Percentiles rank a stretch among this genome's conserved stretches.
These are phyloP conservation scores for Kwoniella sp. DNA, from an alignment of 768 basidiomycete genomes.

Conservation along the genomic window DNA sequence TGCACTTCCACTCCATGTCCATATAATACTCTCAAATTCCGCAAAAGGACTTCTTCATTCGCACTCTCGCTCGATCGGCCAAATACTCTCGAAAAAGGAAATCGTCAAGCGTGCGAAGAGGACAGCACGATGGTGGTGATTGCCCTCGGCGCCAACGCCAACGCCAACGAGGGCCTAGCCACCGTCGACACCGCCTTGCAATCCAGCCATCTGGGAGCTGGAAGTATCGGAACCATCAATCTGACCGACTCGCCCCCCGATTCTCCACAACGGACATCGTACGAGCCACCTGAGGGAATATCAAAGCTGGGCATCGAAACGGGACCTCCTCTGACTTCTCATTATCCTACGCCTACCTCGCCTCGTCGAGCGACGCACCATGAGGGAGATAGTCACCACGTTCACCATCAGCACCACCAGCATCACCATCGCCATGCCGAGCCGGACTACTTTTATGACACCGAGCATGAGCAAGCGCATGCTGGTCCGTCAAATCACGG, in stretches of 20 bases:
- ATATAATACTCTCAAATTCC: not conserved
- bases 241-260: constrained; percentile 11
- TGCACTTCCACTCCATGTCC: not conserved
- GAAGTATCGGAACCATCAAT: constrained; percentile 1
- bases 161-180: constrained; percentile 11
- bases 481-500: constrained; percentile 20
- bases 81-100: not conserved
- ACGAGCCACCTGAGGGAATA: not conserved
- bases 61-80: not conserved
- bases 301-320: constrained; percentile 6
- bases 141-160: constrained; percentile 10
- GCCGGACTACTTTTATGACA: not conserved
- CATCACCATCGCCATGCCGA: constrained; percentile 3
- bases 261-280: not conserved
- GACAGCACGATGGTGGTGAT: constrained; percentile 16
- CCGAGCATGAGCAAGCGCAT: constrained; percentile 2
- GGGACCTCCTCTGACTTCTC: not conserved
- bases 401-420: not conserved
- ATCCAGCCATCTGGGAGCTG: not conserved
- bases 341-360: constrained; percentile 17
- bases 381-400: not conserved
- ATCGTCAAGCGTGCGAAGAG: not conserved
- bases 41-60: too few relatives aligned
- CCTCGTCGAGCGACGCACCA: constrained; percentile 3
- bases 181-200: constrained; percentile 13